phyloP scores from a whole-genome alignment of 345 rosid species.

The Ceriops zippeliana region DNA sequence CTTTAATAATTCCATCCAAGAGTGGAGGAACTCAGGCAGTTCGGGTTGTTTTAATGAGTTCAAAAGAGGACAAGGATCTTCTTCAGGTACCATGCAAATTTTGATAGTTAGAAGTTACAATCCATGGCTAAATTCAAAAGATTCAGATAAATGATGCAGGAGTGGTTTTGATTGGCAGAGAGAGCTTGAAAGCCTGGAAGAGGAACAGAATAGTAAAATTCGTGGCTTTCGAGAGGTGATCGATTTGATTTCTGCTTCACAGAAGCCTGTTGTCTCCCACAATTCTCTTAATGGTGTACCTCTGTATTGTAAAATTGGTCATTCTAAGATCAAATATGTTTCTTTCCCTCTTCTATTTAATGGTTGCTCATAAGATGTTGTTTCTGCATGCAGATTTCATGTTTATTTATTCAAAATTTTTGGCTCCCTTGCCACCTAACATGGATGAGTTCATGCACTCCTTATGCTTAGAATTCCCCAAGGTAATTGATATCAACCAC shows the following conservation, averaged over 20 bases:
- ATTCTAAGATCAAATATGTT: slow-evolving; percentile 8
- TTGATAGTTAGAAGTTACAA: slow-evolving; percentile 5
- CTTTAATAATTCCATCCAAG: slow-evolving; percentile 64
- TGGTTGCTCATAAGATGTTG: slow-evolving; percentile 7
- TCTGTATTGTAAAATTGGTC: slow-evolving; percentile 19
- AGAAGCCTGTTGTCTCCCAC: slow-evolving; percentile 74
- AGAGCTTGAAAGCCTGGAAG: slow-evolving; percentile 60
- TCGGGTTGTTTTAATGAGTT: slow-evolving; percentile 65
- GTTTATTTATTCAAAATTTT: slow-evolving; percentile 68
- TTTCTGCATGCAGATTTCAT: slow-evolving; percentile 57
- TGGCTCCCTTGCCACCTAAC: slow-evolving; percentile 66
- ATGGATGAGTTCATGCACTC: slow-evolving; percentile 59
- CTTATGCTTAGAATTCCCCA: slow-evolving; percentile 51
- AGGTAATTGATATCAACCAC: slow-evolving; percentile 63
- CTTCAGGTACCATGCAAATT: slow-evolving; percentile 48
- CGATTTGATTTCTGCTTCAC: slow-evolving; percentile 81
- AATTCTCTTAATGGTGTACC: slow-evolving; percentile 74
- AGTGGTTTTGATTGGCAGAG: slow-evolving; percentile 43
- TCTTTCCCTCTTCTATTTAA: slow-evolving; percentile 3
- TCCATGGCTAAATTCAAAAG: slow-evolving; percentile 2
- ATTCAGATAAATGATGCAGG: slow-evolving; percentile 12
- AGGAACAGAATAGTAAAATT: slow-evolving; percentile 55
- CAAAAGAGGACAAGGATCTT: slow-evolving; percentile 67
- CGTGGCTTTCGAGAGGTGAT: slow-evolving; percentile 93
- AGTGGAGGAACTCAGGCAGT: slow-evolving; percentile 65